Evolutionary conservation across 768 basidiomycete species (phyloP).

Genomic region (Trametes cingulata): DNA sequence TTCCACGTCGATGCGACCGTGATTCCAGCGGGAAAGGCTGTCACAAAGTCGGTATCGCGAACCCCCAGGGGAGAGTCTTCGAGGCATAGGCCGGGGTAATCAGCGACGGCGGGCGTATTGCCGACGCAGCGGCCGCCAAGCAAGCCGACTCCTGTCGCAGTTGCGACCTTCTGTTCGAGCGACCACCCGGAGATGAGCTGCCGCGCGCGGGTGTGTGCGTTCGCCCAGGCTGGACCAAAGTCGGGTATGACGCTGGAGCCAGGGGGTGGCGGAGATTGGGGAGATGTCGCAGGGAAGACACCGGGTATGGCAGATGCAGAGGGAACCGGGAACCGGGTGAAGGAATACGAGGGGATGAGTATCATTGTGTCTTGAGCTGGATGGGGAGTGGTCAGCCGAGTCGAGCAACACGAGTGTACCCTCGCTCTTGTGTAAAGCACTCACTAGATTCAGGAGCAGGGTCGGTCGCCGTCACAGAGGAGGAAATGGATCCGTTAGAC

Average conservation of each 20-base stretch:
- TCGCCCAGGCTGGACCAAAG: slow-evolving; percentile 34
- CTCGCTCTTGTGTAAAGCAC: too few relatives aligned
- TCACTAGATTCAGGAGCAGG: slow-evolving; percentile 29
- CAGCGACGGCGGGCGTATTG: slow-evolving; percentile 55
- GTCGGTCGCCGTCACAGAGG: slow-evolving; percentile 13
- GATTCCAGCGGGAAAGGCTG: slow-evolving; percentile 80
- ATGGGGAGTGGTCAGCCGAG: neutral
- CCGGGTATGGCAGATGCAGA: slow-evolving; percentile 53
- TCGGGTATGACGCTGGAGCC: slow-evolving; percentile 44
- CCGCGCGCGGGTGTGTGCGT: slow-evolving; percentile 25
- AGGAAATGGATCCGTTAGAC: neutral
- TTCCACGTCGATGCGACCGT: slow-evolving; percentile 84
- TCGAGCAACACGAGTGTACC: too few relatives aligned
- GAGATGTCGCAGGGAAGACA: slow-evolving; percentile 55
- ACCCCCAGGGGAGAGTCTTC: slow-evolving; percentile 82
- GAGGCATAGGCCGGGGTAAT: slow-evolving; percentile 71
- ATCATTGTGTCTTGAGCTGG: slow-evolving; percentile 34
- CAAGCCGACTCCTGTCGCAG: slow-evolving; percentile 73
- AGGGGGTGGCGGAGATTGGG: slow-evolving; percentile 53
- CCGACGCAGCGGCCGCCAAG: slow-evolving; percentile 64
- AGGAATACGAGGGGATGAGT: slow-evolving; percentile 45
- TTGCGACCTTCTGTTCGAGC: slow-evolving; percentile 63
- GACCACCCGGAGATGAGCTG: slow-evolving; percentile 49
- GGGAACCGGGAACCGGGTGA: slow-evolving; percentile 64
- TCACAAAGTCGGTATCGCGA: slow-evolving; percentile 69